These are phyloP conservation scores for Craspedostauros australis DNA, from an alignment of 108 stramenopile genomes.

Conservation along the genomic window DNA sequence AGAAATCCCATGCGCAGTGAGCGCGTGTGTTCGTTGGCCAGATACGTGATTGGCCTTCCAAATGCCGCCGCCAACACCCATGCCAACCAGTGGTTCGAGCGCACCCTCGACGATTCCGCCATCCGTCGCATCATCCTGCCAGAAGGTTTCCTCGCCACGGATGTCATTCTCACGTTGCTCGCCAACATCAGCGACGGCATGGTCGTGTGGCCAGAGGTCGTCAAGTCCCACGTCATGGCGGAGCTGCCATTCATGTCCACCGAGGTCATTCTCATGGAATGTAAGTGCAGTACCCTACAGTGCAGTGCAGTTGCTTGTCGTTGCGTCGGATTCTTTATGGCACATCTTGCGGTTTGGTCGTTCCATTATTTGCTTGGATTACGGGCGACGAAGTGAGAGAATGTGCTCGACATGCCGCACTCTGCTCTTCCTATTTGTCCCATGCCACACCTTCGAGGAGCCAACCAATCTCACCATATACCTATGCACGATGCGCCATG, in stretches of 20 bases:
- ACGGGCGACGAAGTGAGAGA: too few relatives aligned
- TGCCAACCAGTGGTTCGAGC: conserved; percentile 98
- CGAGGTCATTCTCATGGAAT: conserved; percentile 98
- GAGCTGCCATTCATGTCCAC: conserved; percentile 99
- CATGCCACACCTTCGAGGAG: too few relatives aligned
- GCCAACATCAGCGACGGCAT: conserved; percentile 94
- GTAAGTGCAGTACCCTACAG: conserved; percentile 41
- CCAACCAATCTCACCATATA: too few relatives aligned
- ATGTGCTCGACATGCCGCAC: too few relatives aligned
- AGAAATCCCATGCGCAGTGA: conserved; percentile 97
- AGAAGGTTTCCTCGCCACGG: conserved; percentile 92
- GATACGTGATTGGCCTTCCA: conserved; percentile 94
- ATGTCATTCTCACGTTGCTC: conserved; percentile 91
- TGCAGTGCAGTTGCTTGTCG: background rate
- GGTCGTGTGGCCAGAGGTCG: conserved; percentile 97
- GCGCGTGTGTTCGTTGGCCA: conserved; percentile 88
- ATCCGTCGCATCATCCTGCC: conserved; percentile 95
- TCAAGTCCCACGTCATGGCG: conserved; percentile 88
- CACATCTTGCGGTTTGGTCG: background rate
- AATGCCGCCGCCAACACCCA: conserved; percentile 90
- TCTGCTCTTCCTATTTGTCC: background rate
- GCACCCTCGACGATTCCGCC: conserved; percentile 98
- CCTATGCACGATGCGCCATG: too few relatives aligned
- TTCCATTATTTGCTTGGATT: too few relatives aligned
- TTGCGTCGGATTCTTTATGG: background rate